Conservation (phyloP, 176 grass and related monocot species). For the Ensete ventricosum region DNA sequence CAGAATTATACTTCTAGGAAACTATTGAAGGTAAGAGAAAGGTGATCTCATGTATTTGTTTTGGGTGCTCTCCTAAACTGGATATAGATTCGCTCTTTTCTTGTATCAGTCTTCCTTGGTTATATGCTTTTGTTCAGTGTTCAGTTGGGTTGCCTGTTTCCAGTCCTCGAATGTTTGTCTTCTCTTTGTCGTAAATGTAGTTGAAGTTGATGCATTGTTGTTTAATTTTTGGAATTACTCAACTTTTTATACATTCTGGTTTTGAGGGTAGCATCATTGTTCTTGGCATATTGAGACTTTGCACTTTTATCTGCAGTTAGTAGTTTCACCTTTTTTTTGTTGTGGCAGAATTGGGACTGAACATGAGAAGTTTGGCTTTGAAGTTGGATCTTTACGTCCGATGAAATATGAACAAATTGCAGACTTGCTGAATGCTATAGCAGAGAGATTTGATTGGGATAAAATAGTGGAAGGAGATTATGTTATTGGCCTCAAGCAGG, state of each 20-base stretch:
- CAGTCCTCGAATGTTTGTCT: neutral
- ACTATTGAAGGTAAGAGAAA: neutral
- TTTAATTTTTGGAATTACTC: neutral
- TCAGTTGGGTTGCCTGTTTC: too few species aligned
- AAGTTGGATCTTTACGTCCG: conserved; percentile 65
- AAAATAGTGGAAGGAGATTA: conserved; percentile 74
- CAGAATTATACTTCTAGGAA: neutral
- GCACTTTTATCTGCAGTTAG: neutral
- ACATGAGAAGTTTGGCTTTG: conserved; percentile 98
- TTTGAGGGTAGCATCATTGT: neutral
- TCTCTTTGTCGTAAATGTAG: neutral
- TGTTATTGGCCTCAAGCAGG: conserved; percentile 92
- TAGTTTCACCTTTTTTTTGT: neutral
- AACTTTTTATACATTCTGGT: too few species aligned
- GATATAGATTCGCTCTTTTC: neutral
- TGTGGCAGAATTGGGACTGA: conserved; percentile 88
- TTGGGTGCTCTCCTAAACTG: too few species aligned
- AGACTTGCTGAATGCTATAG: conserved; percentile 63
- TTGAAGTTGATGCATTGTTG: neutral
- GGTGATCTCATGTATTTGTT: too few species aligned
- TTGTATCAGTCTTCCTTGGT: neutral
- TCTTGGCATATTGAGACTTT: neutral
- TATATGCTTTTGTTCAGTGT: too few species aligned
- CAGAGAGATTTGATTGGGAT: conserved; percentile 91
- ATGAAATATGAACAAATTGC: conserved; percentile 89